These are phyloP conservation scores for Talaromyces borbonicus DNA, from an alignment of 495 filamentous ascomycete genomes.

Conservation along the genomic window DNA sequence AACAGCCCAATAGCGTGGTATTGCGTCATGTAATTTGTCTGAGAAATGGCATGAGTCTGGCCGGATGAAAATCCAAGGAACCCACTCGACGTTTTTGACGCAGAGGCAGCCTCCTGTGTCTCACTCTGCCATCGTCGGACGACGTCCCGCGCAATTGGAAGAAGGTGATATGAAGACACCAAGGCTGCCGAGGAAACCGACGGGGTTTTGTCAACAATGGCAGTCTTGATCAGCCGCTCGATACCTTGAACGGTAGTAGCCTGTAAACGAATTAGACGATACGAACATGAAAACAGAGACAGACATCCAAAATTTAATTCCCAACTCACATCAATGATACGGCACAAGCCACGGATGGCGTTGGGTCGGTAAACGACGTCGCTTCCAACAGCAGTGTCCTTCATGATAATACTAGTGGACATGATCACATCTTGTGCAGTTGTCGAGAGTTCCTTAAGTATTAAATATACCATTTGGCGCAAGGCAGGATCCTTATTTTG, in stretches of 20 bases:
- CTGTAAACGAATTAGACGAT: constrained; percentile 32
- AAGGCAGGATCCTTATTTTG: constrained; percentile 98
- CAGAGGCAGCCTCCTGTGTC: constrained; percentile 91
- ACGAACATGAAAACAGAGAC: constrained; percentile 9
- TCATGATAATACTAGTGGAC: constrained; percentile 99
- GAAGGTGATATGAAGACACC: constrained; percentile 95
- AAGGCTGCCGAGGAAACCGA: constrained; percentile 95
- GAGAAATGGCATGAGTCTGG: constrained; percentile 51
- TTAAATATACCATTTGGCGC: constrained; percentile 97
- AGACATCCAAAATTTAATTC: neutral
- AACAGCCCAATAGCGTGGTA: constrained; percentile 97
- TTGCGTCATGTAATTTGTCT: constrained; percentile 87
- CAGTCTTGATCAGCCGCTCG: constrained; percentile 96
- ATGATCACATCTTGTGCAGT: constrained; percentile 99
- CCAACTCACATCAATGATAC: constrained; percentile 84
- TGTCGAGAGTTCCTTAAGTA: constrained; percentile 91
- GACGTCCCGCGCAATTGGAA: constrained; percentile 89
- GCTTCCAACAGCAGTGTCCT: constrained; percentile 92
- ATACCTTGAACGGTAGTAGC: constrained; percentile 96
- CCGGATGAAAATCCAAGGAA: constrained; percentile 82
- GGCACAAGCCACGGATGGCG: constrained; percentile 89
- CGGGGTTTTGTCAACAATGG: constrained; percentile 97
- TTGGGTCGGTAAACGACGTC: constrained; percentile 95
- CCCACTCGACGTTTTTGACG: constrained; percentile 73
- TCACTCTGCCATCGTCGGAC: constrained; percentile 98